Percentiles rank a stretch among this genome's conserved stretches.
phyloP scores from a whole-genome alignment of 208 protist species.

The Acanthamoeba sp. region DNA sequence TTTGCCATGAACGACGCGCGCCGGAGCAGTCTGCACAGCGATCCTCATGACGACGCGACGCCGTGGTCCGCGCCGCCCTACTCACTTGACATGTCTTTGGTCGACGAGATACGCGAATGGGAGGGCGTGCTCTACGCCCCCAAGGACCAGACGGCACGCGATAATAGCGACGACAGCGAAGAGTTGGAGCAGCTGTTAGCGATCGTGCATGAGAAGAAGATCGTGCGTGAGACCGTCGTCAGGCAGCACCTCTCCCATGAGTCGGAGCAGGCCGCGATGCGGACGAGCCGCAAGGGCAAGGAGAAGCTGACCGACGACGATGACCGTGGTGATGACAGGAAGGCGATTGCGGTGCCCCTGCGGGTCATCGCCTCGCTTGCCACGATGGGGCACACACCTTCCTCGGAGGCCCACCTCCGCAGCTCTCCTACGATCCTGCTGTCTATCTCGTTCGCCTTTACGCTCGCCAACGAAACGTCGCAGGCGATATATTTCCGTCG shows the following conservation, averaged over 20 bases:
- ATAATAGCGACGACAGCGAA: not conserved
- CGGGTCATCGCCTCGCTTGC: not conserved
- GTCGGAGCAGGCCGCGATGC: not conserved
- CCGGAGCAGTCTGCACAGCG: not conserved
- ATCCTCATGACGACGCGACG: not conserved
- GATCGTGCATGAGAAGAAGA: not conserved
- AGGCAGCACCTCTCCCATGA: not conserved
- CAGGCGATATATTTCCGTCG: conserved; percentile 38
- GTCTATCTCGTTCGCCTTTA: conserved; percentile 10
- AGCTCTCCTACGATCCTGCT: not conserved
- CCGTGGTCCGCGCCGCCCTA: conserved; percentile 10
- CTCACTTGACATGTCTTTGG: conserved; percentile 29
- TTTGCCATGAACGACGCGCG: not conserved
- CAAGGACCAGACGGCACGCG: not conserved
- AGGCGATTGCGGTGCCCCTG: not conserved
- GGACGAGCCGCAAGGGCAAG: not conserved
- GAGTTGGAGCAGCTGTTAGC: not conserved
- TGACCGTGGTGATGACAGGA: not conserved
- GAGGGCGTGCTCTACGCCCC: conserved; percentile 6
- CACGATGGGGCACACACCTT: not conserved
- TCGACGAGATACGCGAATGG: conserved; percentile 41
- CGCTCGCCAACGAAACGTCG: conserved; percentile 17
- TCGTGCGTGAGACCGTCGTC: not conserved
- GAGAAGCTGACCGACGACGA: conserved; percentile 8
- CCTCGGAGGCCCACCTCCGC: not conserved